phyloP scores from a whole-genome alignment of 2,329 filamentous ascomycete species.

The Pseudocercospora fijiensis region DNA sequence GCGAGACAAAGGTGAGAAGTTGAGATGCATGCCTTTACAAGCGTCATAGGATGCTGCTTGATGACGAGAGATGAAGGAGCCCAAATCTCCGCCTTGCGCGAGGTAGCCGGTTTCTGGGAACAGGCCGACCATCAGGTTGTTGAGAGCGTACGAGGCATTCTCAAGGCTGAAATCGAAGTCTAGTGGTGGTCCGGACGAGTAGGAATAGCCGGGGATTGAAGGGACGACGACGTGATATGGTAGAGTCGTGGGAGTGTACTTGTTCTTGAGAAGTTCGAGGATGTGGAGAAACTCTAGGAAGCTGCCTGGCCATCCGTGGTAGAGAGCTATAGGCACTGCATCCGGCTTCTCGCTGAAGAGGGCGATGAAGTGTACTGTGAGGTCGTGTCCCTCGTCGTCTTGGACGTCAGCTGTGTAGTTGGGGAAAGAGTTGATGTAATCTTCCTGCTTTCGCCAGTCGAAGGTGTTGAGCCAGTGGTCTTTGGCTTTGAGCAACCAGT shows the following conservation, averaged over 20 bases:
- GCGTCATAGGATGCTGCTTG: conserved; percentile 33
- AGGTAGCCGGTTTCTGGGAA: conserved; percentile 53
- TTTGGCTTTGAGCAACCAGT: conserved; percentile 48
- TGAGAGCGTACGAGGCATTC: conserved; percentile 47
- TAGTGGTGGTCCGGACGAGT: conserved; percentile 47
- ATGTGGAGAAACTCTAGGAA: conserved; percentile 40
- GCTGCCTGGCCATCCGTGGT: conserved; percentile 42
- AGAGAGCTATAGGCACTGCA: conserved; percentile 39
- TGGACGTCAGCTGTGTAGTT: conserved; percentile 27
- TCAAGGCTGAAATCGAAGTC: conserved; percentile 45
- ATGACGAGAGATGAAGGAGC: conserved; percentile 44
- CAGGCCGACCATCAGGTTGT: conserved; percentile 52
- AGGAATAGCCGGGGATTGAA: conserved; percentile 53
- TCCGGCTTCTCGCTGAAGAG: conserved; percentile 53
- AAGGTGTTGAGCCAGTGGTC: conserved; percentile 38
- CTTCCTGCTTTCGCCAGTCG: conserved; percentile 39
- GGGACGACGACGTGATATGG: conserved; percentile 59
- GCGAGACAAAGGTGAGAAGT: conserved; percentile 27
- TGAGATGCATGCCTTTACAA: conserved; percentile 32
- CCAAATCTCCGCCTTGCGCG: conserved; percentile 57
- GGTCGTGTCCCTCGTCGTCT: conserved; percentile 37
- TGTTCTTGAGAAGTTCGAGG: conserved; percentile 37
- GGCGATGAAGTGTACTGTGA: conserved; percentile 54
- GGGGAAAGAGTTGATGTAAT: conserved; percentile 27
- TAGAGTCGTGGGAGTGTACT: conserved; percentile 51